Base-by-base conservation (phyloP, 495 filamentous ascomycete genomes). In the Cenococcum geophilum region DNA sequence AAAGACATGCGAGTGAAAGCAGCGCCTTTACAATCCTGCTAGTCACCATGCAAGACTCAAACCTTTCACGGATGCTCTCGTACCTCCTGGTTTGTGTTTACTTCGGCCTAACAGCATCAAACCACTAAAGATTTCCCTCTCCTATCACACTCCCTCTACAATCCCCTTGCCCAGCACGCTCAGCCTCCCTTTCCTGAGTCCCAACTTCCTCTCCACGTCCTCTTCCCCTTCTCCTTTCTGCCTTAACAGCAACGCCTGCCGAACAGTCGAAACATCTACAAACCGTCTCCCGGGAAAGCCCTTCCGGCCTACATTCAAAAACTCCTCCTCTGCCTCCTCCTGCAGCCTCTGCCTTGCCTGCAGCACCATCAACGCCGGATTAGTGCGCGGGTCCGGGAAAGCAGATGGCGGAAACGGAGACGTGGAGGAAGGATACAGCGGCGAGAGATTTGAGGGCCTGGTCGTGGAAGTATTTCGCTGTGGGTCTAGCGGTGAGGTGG, bases 191-290 rank as follows among this genome's bases (percentile, higher is more conserved):
- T 63, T 73, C 74, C 75, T 80, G 70, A 89, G 73, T 54, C 80
- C 76, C 67, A 89, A 67, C 45, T 64, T 63, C 70, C 71, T 72
- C 75, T 89, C 86, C 73, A 89, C 86, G 68, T 85, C 78, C 49
- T 47, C 72, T 37, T 57, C 71, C 21, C 58, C 56, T 64, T 82
- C 66, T 0, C 79, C 75, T 73, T 78, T 76, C 59, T 78, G 82
- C 66, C 83, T 75, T 78, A 88, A 72, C 45, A 73, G 69, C 67
- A 89, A 57, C n/a, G 81, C 79, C 76, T 85, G 79, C 66, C 80
- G 68, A 37, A 89, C 76, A 23, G 80, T 83, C 53, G 76, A 68
- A 1, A 81, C 80, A 79, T 89, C 86, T 60, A 88, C 57, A 70
- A 83, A 87, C 58, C 76, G 69, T 62, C 84, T 73, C 0, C 81